Evolutionary conservation across 163 green algal genomes (phyloP), one percentile per base, ranked within the genome.

Genomic region (Scenedesmus sp.): DNA sequence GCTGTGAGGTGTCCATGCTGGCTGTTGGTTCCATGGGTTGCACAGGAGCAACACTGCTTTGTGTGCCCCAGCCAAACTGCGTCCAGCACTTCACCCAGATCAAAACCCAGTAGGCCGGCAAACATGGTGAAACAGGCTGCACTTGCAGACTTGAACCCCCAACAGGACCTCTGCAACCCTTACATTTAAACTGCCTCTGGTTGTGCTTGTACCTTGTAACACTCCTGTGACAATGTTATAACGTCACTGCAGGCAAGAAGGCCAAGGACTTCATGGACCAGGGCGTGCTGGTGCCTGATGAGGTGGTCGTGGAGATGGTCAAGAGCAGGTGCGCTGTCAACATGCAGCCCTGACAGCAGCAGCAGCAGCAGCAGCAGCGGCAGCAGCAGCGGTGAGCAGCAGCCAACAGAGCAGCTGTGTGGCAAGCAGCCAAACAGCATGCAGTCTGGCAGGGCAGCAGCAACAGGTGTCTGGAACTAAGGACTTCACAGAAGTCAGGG

Each of bases 181-280:
- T 10, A 61, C 51, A 61, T 16, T 61, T 61, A 16, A 13, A 61
- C 5, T 61, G 51, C 22, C 20, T 13, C n/a, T 61, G 22, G 4
- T 6, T 53, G 10, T 53, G 46, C 7, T 10, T 53, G 51, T 61
- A 61, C 3, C 51, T 26, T 61, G 51, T 61, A 26, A 72, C 22
- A 35, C 4, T 72, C 0, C 35, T 16, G 10, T 35, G 35, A 72
- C 15, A 72, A 7, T 76, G 65, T 33, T 30, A 76, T 76, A 40
- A 42, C 26, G 26, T n/a, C 30, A 0, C 2, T 65, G 33, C 79
- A 91, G 98, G 98, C 61, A 94, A 94, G 90, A 92, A 93, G 44
- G 98, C 98, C n/a, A 97, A 98, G 91, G 93, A 94, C 33, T 99
- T 97, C 95, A 99, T 99, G 98, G 97, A 99, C 87, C 85, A 91